Base-by-base conservation (phyloP, 768 basidiomycete genomes). In the Auriscalpium orientale region DNA sequence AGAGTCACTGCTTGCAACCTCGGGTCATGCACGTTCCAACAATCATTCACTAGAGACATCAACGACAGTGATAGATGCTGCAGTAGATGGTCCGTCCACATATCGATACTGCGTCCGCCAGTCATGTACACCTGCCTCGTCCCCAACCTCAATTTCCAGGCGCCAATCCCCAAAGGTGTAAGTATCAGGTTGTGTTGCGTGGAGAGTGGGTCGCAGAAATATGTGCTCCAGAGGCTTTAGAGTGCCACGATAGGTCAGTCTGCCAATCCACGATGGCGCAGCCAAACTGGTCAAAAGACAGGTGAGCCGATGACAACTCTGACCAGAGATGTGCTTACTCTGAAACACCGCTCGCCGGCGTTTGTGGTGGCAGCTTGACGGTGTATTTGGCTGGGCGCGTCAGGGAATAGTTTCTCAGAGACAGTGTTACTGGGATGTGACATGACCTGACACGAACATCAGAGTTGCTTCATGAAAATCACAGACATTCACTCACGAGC, bases 341-440 rank as follows among this genome's bases (percentile, higher is more conserved):
- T 64, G 65, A 62, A 43, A 57, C 69, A 44, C 56, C 59, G 55
- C 56, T 55, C 49, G 51, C 55, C 33, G 51, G 62, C 21, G 21
- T 58, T 55, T 68, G 62, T 11, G 67, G 62, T 57, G 68, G 64
- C 8, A 89, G 65, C 57, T 71, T 79, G 13, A 92, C 69, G 40
- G 78, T 72, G 62, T 80, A 89, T 46, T 79, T 76, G n/a, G 75
- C 75, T 16, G 79, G 68, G 51, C 83, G 76, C 1, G 84, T 81
- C 43, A 82, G 70, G 0, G 93, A 95, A 59, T 83, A 77, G 65
- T 95, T 95, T 33, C 80, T 79, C 33, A 95, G 58, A 15, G 70
- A 71, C 59, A 94, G 78, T 8, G 73, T 65, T 13, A 88, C 71
- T 1, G 80, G 76, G 9, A 77, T 67, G 35, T 72, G 72, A 63